Evolutionary conservation across 2,329 filamentous ascomycete genomes (phyloP).

Genomic region (Aspergillus carbonarius): DNA sequence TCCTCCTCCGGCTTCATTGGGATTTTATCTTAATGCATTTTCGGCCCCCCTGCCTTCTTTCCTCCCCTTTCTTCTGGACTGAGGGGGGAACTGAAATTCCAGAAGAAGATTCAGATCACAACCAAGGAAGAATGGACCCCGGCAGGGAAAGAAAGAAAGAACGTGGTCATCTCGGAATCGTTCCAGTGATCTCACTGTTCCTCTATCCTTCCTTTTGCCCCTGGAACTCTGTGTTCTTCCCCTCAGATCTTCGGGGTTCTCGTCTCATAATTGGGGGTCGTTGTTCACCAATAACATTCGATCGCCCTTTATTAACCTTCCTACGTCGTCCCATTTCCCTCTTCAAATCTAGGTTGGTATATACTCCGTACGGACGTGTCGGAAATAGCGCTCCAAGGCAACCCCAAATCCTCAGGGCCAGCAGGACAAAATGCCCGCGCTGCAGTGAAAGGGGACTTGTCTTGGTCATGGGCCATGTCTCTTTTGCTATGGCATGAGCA

Average conservation of each 20-base stretch:
- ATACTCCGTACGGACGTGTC: neutral
- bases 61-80: neutral
- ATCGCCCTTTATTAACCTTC: neutral
- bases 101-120: conserved; percentile 3
- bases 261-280: conserved; percentile 10
- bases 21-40: no score
- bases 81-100: neutral
- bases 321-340: neutral
- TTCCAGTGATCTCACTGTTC: neutral
- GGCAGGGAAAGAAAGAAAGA: neutral
- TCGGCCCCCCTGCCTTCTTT: neutral
- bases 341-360: conserved; percentile 7
- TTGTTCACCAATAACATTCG: neutral
- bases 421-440: neutral
- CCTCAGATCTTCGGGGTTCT: neutral
- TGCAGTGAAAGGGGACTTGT: neutral
- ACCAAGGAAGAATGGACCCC: neutral
- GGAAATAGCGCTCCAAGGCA: conserved; percentile 11
- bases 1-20: no score
- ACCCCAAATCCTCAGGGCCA: conserved; percentile 7
- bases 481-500: neutral
- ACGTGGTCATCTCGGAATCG: conserved; percentile 13
- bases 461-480: neutral
- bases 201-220: neutral
- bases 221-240: neutral